Base-by-base conservation (phyloP, 208 protist genomes). In the Leishmania aethiopica region DNA sequence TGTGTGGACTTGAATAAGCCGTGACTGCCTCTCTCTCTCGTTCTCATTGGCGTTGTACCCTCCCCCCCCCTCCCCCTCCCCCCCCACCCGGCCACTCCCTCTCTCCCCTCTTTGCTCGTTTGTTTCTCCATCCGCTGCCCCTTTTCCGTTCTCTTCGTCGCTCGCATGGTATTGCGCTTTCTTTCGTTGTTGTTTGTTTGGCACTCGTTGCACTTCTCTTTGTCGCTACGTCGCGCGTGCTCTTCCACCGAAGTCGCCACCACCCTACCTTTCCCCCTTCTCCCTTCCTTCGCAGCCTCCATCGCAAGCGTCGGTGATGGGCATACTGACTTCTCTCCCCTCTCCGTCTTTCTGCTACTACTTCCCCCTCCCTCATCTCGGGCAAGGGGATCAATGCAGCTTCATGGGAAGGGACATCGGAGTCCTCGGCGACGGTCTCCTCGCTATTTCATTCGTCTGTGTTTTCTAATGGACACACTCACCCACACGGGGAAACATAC, bases 351-450 rank as follows among this genome's bases (percentile, higher is more conserved):
- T 53, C 72, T 47, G 13, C 76, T 45, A 6, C n/a, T 13, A 1
- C 62, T 77, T 51, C 47, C 49, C 49, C 78, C 81, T 77, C 47
- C 64, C 78, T 75, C 79, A 49, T 73, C 55, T 75, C 66, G n/a
- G 57, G 32, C 25, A 32, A 62, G 7, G 45, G 73, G 10, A 40
- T 6, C 25, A 28, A 74, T 53, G 40, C 70, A 74, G 45, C 47
- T 55, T 74, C 70, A 53, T 53, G 70, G 45, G 28, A 53, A 53
- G 70, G 42, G 70, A 74, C 45, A 22, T 74, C 3, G 70, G 70
- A 22, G 28, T 10, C 73, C 22, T 77, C 22, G 22, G 72, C 8
- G 70, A 40, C 64, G 19, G 19, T 40, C 5, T 71, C 40, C 79
- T 82, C 49, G 28, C 69, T 32, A 32, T 62, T 55, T 45, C 19